phyloP scores from a whole-genome alignment of 371 early-diverging fungal genomes.

The Cokeromyces recurvatus region DNA sequence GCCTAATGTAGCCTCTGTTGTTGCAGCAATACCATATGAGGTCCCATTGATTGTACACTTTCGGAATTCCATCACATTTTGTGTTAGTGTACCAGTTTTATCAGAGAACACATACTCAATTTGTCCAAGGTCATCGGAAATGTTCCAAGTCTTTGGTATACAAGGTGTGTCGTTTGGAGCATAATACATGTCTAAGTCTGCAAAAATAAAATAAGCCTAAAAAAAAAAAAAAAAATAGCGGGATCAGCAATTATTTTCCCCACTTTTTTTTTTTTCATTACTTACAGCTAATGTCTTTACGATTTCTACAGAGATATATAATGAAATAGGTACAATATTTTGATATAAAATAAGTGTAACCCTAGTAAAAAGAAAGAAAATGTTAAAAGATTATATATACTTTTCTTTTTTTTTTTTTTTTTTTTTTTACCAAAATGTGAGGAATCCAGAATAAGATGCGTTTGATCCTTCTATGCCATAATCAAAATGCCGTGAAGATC shows the following conservation, averaged over 20 bases:
- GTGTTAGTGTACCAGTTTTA: constrained; percentile 84
- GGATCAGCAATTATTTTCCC: no score
- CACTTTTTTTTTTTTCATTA: no score
- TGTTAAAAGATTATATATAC: no score
- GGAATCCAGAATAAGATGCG: constrained; percentile 34
- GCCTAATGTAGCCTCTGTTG: constrained; percentile 31
- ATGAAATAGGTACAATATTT: constrained; percentile 86
- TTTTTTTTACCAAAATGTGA: constrained; percentile 43
- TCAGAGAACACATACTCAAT: constrained; percentile 97
- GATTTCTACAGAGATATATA: constrained; percentile 94
- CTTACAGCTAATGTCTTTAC: constrained; percentile 68
- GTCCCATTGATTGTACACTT: constrained; percentile 85
- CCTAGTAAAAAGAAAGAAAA: constrained; percentile 38
- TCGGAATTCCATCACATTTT: constrained; percentile 77
- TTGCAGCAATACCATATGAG: constrained; percentile 65
- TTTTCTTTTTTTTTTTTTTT: no score
- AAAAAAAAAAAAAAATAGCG: background rate
- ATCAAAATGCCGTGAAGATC: constrained; percentile 31
- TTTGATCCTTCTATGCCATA: constrained; percentile 30
- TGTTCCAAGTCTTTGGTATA: constrained; percentile 83
- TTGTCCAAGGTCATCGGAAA: constrained; percentile 85
- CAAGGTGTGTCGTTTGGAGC: constrained; percentile 74
- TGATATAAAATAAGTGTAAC: constrained; percentile 48
- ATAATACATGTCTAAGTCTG: constrained; percentile 86
- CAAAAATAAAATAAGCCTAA: constrained; percentile 75